Percentiles rank a stretch among this genome's conserved stretches.
phyloP scores from a whole-genome alignment of 2,329 filamentous ascomycete species.

The Atkinsonella hypoxylon region DNA sequence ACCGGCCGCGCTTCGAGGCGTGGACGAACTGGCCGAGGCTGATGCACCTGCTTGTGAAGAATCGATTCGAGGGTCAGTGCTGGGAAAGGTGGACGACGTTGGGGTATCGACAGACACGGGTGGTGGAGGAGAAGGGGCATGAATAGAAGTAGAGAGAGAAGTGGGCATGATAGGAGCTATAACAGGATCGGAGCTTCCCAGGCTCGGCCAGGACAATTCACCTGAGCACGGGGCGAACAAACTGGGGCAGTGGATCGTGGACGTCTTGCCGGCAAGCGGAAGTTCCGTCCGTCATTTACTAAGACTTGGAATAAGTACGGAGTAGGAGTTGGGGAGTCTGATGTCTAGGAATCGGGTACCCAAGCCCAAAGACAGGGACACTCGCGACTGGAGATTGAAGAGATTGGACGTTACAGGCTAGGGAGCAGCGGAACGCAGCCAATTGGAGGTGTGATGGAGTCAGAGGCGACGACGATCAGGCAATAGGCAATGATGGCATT shows the following conservation, averaged over 20 bases:
- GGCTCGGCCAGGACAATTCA: constrained; percentile 1
- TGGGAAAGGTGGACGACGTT: not conserved
- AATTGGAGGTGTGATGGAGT: not conserved
- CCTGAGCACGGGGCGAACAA: constrained; percentile 2
- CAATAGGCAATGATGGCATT: not conserved
- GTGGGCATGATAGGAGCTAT: constrained; percentile 8
- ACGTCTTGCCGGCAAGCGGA: not conserved
- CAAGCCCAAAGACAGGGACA: not conserved
- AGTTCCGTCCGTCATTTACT: not conserved
- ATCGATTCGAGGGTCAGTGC: constrained; percentile 3
- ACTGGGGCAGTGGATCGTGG: not conserved
- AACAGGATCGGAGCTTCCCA: constrained; percentile 4
- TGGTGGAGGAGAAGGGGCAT: constrained; percentile 1
- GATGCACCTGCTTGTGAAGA: constrained; percentile 1
- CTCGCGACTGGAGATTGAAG: not conserved
- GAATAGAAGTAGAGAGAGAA: not conserved
- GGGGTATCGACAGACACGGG: not conserved
- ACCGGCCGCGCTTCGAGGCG: constrained; percentile 7
- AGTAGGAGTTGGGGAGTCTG: not conserved
- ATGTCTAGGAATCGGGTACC: constrained; percentile 1
- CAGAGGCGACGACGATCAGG: not conserved
- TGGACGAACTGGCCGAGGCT: constrained; percentile 7
- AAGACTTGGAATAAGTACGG: not conserved
- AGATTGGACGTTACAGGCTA: not conserved
- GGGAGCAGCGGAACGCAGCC: not conserved